Evolutionary conservation across 2,329 filamentous ascomycete genomes (phyloP).

Genomic region (Aspergillus quadricinctus): DNA sequence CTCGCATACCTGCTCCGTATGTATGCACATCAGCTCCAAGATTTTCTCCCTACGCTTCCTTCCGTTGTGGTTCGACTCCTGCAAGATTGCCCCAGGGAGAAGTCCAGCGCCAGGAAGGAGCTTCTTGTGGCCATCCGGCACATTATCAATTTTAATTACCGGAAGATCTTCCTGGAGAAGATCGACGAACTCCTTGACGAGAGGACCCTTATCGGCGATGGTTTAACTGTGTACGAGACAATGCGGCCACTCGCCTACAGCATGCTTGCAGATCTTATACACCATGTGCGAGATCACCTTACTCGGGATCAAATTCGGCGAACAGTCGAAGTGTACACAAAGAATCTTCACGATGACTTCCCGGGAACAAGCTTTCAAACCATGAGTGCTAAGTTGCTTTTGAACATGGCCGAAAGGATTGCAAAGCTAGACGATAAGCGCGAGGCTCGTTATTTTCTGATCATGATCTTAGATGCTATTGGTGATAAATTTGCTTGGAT

Average conservation of each 20-base stretch:
- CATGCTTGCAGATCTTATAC: constrained; percentile 96
- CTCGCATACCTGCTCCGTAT: constrained; percentile 86
- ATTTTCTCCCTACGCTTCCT: constrained; percentile 81
- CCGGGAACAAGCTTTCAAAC: constrained; percentile 98
- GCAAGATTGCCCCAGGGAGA: constrained; percentile 91
- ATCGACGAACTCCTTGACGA: constrained; percentile 95
- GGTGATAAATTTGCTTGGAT: constrained; percentile 97
- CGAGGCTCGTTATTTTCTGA: constrained; percentile 89
- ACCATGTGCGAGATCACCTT: constrained; percentile 89
- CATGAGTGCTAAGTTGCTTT: constrained; percentile 93
- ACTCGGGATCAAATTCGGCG: constrained; percentile 86
- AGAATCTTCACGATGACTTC: constrained; percentile 90
- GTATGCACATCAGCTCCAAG: constrained; percentile 78
- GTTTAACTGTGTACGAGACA: constrained; percentile 92
- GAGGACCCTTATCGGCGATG: constrained; percentile 89
- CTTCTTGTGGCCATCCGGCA: constrained; percentile 93
- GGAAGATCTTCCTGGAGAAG: constrained; percentile 88
- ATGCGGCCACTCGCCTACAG: constrained; percentile 95
- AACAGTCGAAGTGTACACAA: constrained; percentile 95
- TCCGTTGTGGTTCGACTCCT: constrained; percentile 85
- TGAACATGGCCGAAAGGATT: constrained; percentile 99
- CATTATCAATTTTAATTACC: constrained; percentile 98
- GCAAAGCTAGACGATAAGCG: constrained; percentile 88
- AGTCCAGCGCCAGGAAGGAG: constrained; percentile 90
- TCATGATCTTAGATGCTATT: constrained; percentile 97